A percentile compares a stretch with the other conserved stretches of the same genome.
Evolutionary conservation across 2,329 filamentous ascomycete genomes (phyloP).

Genomic region (Fusarium palustre): DNA sequence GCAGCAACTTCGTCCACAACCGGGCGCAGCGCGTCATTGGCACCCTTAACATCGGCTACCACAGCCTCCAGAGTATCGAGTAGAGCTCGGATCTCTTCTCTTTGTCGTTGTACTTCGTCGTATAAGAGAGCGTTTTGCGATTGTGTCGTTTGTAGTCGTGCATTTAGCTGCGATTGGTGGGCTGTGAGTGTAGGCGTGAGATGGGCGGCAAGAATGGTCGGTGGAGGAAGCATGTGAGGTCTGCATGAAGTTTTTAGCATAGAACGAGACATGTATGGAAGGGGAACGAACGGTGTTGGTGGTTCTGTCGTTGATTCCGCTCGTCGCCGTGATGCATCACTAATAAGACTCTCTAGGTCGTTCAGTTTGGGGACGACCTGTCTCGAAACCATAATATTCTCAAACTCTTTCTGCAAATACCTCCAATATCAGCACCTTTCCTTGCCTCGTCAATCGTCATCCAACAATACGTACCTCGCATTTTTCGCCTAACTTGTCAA

Average conservation of each 20-base stretch:
- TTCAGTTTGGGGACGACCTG: slow-evolving; percentile 69
- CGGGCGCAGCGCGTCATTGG: slow-evolving; percentile 61
- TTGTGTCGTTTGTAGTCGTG: slow-evolving; percentile 67
- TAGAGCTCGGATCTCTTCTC: slow-evolving; percentile 65
- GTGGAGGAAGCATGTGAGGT: slow-evolving; percentile 68
- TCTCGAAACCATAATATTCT: slow-evolving; percentile 62
- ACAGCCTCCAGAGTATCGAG: slow-evolving; percentile 62
- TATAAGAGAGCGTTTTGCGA: slow-evolving; percentile 67
- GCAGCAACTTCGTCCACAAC: slow-evolving; percentile 61
- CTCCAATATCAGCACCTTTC: slow-evolving; percentile 12
- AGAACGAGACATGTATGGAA: neutral
- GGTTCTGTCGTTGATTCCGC: slow-evolving; percentile 39
- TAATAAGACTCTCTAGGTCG: slow-evolving; percentile 67
- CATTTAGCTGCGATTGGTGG: slow-evolving; percentile 68
- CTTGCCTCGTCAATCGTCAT: neutral
- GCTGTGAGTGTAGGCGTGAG: slow-evolving; percentile 63
- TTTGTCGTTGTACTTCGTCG: slow-evolving; percentile 64
- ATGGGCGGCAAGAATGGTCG: slow-evolving; percentile 66
- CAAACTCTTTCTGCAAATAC: slow-evolving; percentile 64
- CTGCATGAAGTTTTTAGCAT: slow-evolving; percentile 46
- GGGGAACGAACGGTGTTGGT: slow-evolving; percentile 61
- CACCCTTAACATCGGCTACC: slow-evolving; percentile 66
- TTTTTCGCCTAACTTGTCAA: slow-evolving; percentile 64
- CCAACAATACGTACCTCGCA: slow-evolving; percentile 57
- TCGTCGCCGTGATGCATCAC: slow-evolving; percentile 58